Evolutionary conservation across 805 yeast genomes (phyloP), one percentile per base, ranked within the genome.

Genomic region (Priceomyces melissophilus): DNA sequence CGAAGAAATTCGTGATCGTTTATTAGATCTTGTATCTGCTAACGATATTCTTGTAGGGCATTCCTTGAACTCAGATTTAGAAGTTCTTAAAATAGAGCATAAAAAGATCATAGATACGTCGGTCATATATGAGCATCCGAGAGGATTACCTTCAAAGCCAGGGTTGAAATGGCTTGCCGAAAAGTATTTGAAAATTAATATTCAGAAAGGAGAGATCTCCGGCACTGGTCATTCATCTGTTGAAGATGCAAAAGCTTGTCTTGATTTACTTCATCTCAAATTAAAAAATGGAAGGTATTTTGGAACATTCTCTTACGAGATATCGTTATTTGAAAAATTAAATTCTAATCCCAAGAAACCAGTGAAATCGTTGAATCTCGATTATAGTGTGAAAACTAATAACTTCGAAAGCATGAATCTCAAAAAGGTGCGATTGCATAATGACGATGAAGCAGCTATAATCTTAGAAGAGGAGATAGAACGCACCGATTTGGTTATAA

Each of bases 21-120:
- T 93, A 4, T 38, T 76, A 2, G 47, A 55, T 2, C 49, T 75
- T 1, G 65, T 91, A 2, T 64, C 77, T 5, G 52, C 73, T 2
- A 63, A 67, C 12, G 97, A 89, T 56, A 71, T 82, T 10, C 55
- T 91, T 15, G 76, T 91, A 39, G 98, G 99, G 1, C 99, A 91
- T 58, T 91, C 98, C 0, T 66, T 91, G 25, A 91, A 90, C 46
- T 81, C 84, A 15, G 99, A 91, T 60, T 67, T 91, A 37, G 69
- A 73, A 9, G 95, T 81, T 2, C 61, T 93, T 55, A 74, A 75
- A 49, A 51, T 93, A 11, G 72, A 81, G 36, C 98, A 91, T 57
- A 82, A 86, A 2, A 69, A 63, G 11, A 72, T 90, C 17, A 78
- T 91, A 10, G 99, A 91, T 61, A 91, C 98, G 0, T 72, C 96